Conservation (phyloP, 2,329 filamentous ascomycete genomes). For the Botrytis sinoallii region DNA sequence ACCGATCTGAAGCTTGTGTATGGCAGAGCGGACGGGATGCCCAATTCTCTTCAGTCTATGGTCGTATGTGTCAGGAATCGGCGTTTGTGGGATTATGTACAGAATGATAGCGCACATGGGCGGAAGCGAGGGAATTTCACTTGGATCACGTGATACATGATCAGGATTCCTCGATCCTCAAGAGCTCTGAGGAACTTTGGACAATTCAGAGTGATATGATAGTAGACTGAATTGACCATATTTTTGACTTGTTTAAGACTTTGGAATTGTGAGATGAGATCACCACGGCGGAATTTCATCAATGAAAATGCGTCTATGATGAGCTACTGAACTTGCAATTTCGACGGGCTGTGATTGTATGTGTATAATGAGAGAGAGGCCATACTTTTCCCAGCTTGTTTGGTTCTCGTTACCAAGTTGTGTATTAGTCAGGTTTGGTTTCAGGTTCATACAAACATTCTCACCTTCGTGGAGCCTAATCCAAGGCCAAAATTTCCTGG, state of each 20-base stretch:
- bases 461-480: not conserved
- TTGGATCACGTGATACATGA: not conserved
- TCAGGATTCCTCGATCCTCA: not conserved
- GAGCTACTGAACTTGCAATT: not conserved
- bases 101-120: rapidly evolving
- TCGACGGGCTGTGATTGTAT: not conserved
- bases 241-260: not conserved
- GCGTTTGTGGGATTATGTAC: not conserved
- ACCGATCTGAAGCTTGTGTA: not conserved
- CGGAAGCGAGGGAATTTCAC: not conserved
- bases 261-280: not conserved
- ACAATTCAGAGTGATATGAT: not conserved
- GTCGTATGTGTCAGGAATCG: rapidly evolving
- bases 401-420: not conserved
- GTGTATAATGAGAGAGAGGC: rapidly evolving
- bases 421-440: not conserved
- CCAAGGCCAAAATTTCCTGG: not conserved
- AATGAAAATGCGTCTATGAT: not conserved
- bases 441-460: not conserved
- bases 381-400: not conserved
- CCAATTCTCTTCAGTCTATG: not conserved
- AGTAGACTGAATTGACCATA: not conserved
- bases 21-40: not conserved
- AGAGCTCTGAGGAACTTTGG: not conserved
- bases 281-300: not conserved